Percentiles rank a stretch among this genome's conserved stretches.
Conservation (phyloP, 306 rosid species). For the Erythrophleum fordii region DNA sequence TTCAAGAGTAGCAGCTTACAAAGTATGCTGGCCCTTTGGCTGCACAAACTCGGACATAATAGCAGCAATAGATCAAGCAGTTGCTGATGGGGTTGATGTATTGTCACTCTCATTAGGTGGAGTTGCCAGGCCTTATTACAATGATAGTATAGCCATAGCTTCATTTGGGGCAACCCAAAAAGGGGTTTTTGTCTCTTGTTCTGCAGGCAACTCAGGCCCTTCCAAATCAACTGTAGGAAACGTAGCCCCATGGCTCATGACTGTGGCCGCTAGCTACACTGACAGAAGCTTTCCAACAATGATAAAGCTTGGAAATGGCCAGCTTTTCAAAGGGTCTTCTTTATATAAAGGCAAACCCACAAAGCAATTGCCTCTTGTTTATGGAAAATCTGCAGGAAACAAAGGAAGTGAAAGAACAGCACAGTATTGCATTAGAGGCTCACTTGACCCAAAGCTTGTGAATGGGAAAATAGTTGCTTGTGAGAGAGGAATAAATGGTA, state of each 20-base stretch:
- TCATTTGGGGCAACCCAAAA: slow-evolving; percentile 62
- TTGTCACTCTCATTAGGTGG: slow-evolving; percentile 80
- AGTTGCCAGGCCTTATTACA: slow-evolving; percentile 45
- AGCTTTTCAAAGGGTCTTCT: slow-evolving; percentile 62
- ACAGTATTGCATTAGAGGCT: slow-evolving; percentile 46
- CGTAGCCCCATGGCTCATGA: slow-evolving; percentile 79
- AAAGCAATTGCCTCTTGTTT: slow-evolving; percentile 54
- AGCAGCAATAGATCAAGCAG: slow-evolving; percentile 73
- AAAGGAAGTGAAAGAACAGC: slow-evolving; percentile 34
- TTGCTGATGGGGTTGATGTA: slow-evolving; percentile 72
- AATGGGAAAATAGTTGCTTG: slow-evolving; percentile 69
- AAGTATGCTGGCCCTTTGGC: slow-evolving; percentile 76
- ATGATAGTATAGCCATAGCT: slow-evolving; percentile 66
- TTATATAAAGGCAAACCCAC: slow-evolving; percentile 51
- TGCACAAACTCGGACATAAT: slow-evolving; percentile 66
- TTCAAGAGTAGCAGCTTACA: slow-evolving; percentile 75
- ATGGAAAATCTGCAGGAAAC: slow-evolving; percentile 60
- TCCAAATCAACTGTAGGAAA: slow-evolving; percentile 54
- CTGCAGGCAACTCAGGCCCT: slow-evolving; percentile 87
- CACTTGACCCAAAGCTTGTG: slow-evolving; percentile 56
- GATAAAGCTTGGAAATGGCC: slow-evolving; percentile 68
- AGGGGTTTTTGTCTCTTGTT: slow-evolving; percentile 69
- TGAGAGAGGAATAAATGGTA: slow-evolving; percentile 53
- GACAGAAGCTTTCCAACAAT: slow-evolving; percentile 63
- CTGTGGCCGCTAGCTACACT: slow-evolving; percentile 80